Conservation (phyloP, 768 basidiomycete species). For the Asterophora lycoperdoides region DNA sequence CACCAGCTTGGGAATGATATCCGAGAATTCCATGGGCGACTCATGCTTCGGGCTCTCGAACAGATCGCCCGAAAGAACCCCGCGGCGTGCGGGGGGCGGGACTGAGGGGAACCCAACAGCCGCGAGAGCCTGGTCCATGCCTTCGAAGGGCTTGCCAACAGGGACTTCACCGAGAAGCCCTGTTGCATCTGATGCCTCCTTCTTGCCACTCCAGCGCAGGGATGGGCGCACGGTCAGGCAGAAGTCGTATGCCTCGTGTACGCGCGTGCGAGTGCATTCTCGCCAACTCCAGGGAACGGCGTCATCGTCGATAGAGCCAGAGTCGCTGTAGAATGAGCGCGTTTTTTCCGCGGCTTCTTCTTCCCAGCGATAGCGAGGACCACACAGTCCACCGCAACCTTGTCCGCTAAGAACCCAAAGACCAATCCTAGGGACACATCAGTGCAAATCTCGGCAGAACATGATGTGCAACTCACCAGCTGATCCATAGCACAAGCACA, state of each 20-base stretch:
- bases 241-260: conserved; percentile 80
- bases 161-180: conserved; percentile 16
- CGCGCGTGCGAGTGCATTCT: conserved; percentile 60
- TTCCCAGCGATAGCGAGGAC: conserved; percentile 81
- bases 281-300: conserved; percentile 79
- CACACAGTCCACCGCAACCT: conserved; percentile 77
- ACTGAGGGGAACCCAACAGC: conserved; percentile 49
- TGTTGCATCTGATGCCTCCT: conserved; percentile 27
- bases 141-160: conserved; percentile 35
- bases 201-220: conserved; percentile 31
- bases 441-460: background rate
- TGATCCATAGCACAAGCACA: conserved; percentile 57
- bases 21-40: conserved; percentile 18
- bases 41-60: conserved; percentile 50
- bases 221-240: conserved; percentile 45
- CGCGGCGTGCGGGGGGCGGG: conserved; percentile 52
- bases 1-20: conserved; percentile 43
- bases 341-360: conserved; percentile 69
- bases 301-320: conserved; percentile 42
- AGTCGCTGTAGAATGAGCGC: conserved; percentile 46
- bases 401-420: conserved; percentile 78
- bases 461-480: conserved; percentile 49
- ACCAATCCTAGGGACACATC: conserved; percentile 48
- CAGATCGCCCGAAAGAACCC: conserved; percentile 58
- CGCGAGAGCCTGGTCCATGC: conserved; percentile 57